Percentiles rank a stretch among this genome's conserved stretches.
Evolutionary conservation across 257 asterid genomes (phyloP).

Genomic region (Jacaranda mimosifolia): DNA sequence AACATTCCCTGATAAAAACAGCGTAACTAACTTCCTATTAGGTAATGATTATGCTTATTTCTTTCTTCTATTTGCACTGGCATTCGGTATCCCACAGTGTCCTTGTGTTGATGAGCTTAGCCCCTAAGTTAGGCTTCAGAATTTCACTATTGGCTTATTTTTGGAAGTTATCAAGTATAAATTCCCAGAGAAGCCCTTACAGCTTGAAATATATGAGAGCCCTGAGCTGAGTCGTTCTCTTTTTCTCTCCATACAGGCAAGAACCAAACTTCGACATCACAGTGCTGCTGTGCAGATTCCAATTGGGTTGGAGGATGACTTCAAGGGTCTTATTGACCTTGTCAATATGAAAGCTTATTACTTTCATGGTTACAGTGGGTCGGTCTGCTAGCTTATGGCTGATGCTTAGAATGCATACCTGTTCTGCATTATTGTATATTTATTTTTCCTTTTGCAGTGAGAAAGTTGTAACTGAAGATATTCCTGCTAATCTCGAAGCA

Average conservation of each 20-base stretch:
- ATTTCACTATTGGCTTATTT: slow-evolving; percentile 9
- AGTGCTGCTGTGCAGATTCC: slow-evolving; percentile 97
- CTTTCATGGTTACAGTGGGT: slow-evolving; percentile 96
- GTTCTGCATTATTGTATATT: slow-evolving; percentile 18
- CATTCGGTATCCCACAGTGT: slow-evolving; percentile 14
- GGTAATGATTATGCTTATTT: neutral
- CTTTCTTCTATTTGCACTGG: slow-evolving; percentile 13
- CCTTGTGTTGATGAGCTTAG: slow-evolving; percentile 18
- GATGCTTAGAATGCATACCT: slow-evolving; percentile 24
- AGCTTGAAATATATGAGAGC: slow-evolving; percentile 29
- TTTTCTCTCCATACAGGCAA: slow-evolving; percentile 62
- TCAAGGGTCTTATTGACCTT: slow-evolving; percentile 92
- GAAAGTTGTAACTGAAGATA: slow-evolving; percentile 71
- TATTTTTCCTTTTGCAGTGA: slow-evolving; percentile 62
- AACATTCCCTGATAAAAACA: neutral
- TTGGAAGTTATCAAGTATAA: slow-evolving; percentile 12
- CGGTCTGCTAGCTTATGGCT: slow-evolving; percentile 50
- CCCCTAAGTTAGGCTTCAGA: slow-evolving; percentile 20
- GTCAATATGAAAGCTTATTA: slow-evolving; percentile 81
- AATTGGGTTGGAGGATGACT: slow-evolving; percentile 95
- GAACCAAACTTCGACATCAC: slow-evolving; percentile 96
- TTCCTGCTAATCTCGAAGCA: slow-evolving; percentile 80
- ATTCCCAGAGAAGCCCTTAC: neutral
- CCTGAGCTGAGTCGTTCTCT: slow-evolving; percentile 27
- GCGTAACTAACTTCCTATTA: neutral